A percentile compares a stretch with the other conserved stretches of the same genome.
Evolutionary conservation across 208 protist genomes (phyloP).

Genomic region (Zelonia costaricensis): DNA sequence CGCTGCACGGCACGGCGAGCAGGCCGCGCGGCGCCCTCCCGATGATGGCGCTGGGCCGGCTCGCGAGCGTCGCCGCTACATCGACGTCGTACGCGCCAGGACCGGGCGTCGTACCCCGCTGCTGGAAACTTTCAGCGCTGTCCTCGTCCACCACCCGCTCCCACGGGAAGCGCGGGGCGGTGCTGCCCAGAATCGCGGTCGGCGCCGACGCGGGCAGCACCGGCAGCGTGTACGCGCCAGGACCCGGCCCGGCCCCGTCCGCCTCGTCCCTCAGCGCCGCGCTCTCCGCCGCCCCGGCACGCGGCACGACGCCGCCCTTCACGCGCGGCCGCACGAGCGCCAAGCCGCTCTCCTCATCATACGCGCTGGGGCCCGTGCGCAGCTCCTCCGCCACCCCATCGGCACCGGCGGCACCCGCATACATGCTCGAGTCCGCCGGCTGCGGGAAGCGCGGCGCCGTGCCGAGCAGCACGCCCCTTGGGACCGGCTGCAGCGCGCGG

Average conservation of each 20-base stretch:
- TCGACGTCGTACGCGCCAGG: conserved; percentile 34
- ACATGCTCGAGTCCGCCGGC: background rate
- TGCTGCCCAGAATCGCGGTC: conserved; percentile 13
- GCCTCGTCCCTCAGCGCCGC: background rate
- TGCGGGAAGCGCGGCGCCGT: conserved; percentile 12
- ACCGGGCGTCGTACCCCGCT: conserved; percentile 26
- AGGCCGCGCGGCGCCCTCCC: conserved; percentile 38
- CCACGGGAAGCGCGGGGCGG: conserved; percentile 24
- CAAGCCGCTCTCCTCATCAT: conserved; percentile 9
- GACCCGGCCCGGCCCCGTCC: conserved; percentile 23
- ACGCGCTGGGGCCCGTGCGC: conserved; percentile 14
- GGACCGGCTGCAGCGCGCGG: conserved; percentile 8
- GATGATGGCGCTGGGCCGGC: conserved; percentile 37
- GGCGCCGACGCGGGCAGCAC: conserved; percentile 8
- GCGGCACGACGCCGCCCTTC: conserved; percentile 24
- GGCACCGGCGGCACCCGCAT: background rate
- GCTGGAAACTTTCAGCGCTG: too few species aligned
- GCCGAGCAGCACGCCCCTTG: conserved; percentile 6
- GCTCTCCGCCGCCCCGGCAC: conserved; percentile 1
- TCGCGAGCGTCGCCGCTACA: conserved; percentile 16
- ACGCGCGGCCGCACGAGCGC: conserved; percentile 3
- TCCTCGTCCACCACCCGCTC: conserved; percentile 5
- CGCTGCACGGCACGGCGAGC: background rate
- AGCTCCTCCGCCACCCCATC: background rate
- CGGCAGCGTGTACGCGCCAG: conserved; percentile 40